phyloP scores from a whole-genome alignment of 768 basidiomycete species.

The Leccinum disarticulatum region DNA sequence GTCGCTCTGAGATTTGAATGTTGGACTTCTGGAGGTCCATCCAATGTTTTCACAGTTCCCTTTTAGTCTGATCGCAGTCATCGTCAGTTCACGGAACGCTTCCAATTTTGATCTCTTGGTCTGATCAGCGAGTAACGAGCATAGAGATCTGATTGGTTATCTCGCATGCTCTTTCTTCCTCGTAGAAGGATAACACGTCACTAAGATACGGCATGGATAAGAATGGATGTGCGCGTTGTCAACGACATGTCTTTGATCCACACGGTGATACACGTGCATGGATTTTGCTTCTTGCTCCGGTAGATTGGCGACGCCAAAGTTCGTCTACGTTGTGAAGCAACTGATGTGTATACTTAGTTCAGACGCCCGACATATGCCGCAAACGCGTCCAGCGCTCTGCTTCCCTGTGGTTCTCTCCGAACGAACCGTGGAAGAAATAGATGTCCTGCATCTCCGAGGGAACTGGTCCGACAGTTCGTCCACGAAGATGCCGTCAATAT shows the following conservation, averaged over 20 bases:
- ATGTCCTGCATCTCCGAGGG: constrained; percentile 14
- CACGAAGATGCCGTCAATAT: constrained; percentile 36
- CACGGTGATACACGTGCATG: constrained; percentile 23
- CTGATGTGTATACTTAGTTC: constrained; percentile 23
- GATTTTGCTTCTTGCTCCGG: constrained; percentile 33
- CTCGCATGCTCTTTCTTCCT: constrained; percentile 33
- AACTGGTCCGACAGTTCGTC: constrained; percentile 37
- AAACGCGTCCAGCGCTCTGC: constrained; percentile 34
- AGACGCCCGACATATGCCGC: constrained; percentile 32
- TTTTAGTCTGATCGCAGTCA: constrained; percentile 27
- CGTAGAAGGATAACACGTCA: constrained; percentile 42
- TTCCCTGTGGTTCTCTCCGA: constrained; percentile 23
- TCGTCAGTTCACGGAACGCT: constrained; percentile 23
- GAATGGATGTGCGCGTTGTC: neutral
- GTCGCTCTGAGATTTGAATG: neutral
- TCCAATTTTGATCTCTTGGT: constrained; percentile 28
- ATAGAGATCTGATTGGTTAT: too few relatives aligned
- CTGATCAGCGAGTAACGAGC: constrained; percentile 23
- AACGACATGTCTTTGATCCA: neutral
- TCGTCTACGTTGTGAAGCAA: constrained; percentile 38
- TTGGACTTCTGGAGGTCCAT: constrained; percentile 11
- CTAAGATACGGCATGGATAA: constrained; percentile 18
- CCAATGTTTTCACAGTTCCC: constrained; percentile 26
- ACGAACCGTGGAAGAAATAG: neutral
- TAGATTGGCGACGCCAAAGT: constrained; percentile 34